A percentile compares a stretch with the other conserved stretches of the same genome.
phyloP scores from a whole-genome alignment of 805 yeast species.

The Kuraishia piskuri region DNA sequence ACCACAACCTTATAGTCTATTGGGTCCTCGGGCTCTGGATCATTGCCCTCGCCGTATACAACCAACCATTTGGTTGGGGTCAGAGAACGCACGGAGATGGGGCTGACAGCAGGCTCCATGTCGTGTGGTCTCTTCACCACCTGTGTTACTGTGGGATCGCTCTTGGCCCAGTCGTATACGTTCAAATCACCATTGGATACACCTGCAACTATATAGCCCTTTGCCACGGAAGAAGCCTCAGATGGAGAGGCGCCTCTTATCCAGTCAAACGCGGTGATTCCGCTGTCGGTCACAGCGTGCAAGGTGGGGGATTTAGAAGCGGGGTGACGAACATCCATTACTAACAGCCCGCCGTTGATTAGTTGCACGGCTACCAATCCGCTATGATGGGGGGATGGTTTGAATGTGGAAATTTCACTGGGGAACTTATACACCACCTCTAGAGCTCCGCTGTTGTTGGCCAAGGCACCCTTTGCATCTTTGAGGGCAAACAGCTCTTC shows the following conservation, averaged over 20 bases:
- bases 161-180: not conserved
- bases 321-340: constrained; percentile 1
- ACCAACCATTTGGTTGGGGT: not conserved
- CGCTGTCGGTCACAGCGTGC: not conserved
- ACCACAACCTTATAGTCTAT: not conserved
- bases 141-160: not conserved
- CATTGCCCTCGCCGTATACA: not conserved
- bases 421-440: not conserved
- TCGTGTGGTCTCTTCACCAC: not conserved
- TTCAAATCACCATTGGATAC: not conserved
- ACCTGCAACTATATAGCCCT: not conserved
- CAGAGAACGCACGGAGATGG: not conserved
- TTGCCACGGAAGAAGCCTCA: not conserved
- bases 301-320: not conserved
- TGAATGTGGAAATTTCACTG: constrained; percentile 1
- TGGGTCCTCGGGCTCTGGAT: not conserved
- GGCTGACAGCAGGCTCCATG: not conserved
- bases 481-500: not conserved
- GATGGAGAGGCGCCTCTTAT: not conserved
- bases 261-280: not conserved
- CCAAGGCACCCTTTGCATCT: not conserved
- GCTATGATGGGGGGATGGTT: constrained; percentile 3
- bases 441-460: not conserved
- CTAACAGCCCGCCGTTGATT: constrained; percentile 7
- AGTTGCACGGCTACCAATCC: constrained; percentile 6